Conservation (phyloP, 768 basidiomycete species). For the Tulasnella calospora region DNA sequence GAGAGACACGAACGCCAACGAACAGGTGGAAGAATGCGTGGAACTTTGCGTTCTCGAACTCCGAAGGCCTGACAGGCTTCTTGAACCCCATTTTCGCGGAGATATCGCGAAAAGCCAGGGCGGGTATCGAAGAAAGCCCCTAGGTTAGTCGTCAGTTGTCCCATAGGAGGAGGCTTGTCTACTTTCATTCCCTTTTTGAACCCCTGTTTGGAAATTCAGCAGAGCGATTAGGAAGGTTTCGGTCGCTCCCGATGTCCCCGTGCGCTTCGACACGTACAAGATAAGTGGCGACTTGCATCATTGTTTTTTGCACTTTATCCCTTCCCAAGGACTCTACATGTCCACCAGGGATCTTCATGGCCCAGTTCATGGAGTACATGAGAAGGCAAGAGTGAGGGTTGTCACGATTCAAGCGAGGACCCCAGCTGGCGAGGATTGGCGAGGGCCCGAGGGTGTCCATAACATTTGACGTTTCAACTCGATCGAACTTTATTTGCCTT, state of each 20-base stretch:
- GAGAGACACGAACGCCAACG: neutral
- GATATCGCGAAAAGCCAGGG: neutral
- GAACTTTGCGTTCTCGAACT: neutral
- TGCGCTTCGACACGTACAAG: neutral
- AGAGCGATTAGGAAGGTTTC: neutral
- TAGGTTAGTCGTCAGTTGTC: neutral
- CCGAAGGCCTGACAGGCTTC: neutral
- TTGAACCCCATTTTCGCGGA: neutral
- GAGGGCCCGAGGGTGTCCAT: conserved; percentile 42
- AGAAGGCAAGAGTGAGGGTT: conserved; percentile 38
- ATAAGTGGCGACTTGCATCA: neutral
- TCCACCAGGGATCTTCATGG: conserved; percentile 7
- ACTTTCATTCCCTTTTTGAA: neutral
- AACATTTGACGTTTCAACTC: conserved; percentile 50
- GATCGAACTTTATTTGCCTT: conserved; percentile 39
- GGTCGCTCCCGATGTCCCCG: no score
- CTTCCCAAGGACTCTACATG: neutral
- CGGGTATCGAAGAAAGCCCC: neutral
- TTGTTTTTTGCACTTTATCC: neutral
- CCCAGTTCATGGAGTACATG: conserved; percentile 51
- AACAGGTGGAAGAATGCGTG: neutral
- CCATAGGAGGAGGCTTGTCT: neutral
- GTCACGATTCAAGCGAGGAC: conserved; percentile 36
- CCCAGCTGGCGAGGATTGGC: conserved; percentile 39
- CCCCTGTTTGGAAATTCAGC: neutral